A percentile compares a stretch with the other conserved stretches of the same genome.
These are phyloP conservation scores for Sphaerosporella brunnea DNA, from an alignment of 495 filamentous ascomycete species.

Conservation along the genomic window DNA sequence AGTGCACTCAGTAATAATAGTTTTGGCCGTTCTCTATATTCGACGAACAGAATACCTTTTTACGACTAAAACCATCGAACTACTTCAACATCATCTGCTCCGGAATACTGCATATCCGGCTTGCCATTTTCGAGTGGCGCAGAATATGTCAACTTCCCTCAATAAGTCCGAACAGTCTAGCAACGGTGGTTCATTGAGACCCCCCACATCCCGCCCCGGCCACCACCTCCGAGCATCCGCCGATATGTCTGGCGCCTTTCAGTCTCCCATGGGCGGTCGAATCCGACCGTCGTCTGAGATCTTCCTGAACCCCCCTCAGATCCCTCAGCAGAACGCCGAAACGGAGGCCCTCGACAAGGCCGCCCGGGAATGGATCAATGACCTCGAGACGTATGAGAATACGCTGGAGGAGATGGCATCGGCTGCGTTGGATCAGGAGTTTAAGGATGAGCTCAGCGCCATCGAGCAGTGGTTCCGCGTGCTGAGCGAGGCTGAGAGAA, in stretches of 20 bases:
- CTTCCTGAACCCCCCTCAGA: constrained; percentile 29
- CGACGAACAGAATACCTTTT: not conserved
- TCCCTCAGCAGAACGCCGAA: constrained; percentile 36
- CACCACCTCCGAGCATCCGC: constrained; percentile 89
- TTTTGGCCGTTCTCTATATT: constrained; percentile 10
- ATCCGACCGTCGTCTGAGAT: constrained; percentile 93
- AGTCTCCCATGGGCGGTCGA: constrained; percentile 54
- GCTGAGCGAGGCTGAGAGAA: constrained; percentile 87
- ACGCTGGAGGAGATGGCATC: constrained; percentile 98
- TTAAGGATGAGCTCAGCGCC: constrained; percentile 95
- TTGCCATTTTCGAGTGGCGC: too few species aligned
- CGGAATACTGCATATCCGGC: not conserved
- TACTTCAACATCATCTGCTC: not conserved
- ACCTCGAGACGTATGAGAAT: constrained; percentile 95
- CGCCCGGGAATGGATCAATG: constrained; percentile 94
- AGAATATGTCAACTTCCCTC: constrained; percentile 3
- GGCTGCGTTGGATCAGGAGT: constrained; percentile 92
- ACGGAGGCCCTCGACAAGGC: constrained; percentile 74
- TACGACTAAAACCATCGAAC: not conserved
- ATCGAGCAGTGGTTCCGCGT: constrained; percentile 99
- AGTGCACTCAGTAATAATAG: constrained; percentile 14
- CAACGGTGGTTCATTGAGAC: constrained; percentile 49
- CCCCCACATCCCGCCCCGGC: constrained; percentile 67
- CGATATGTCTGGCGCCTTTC: constrained; percentile 73
- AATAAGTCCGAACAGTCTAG: constrained; percentile 48